Evolutionary conservation across 257 asterid genomes (phyloP), one percentile per base, ranked within the genome.

Genomic region (Haberlea rhodopensis): DNA sequence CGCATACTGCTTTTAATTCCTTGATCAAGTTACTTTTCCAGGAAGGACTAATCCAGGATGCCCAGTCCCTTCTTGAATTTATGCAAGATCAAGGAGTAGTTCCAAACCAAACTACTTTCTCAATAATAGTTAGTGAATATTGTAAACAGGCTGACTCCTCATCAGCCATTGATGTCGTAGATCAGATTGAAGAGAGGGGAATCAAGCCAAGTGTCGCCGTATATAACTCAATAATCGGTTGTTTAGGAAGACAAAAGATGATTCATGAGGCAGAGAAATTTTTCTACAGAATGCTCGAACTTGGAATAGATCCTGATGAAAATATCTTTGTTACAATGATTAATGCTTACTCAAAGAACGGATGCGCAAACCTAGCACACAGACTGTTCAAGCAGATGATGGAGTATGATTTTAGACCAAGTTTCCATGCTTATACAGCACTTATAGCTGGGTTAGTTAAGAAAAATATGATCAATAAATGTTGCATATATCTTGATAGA

Each of bases 371-470:
- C 22, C 68, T 71, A 60, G 94, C 90, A 31, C 67, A 22, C 16
- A 43, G 67, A 28, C 70, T 86, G 52, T 86, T 84, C 27, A 74
- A 76, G 45, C 60, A 73, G 63, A 83, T 86, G 84, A 65, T 48
- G 66, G 72, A 79, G 59, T 37, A 61, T 68, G 76, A 74, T 57
- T 67, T 81, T 57, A 74, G 23, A 27, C 90, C 90, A 46, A 76
- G 71, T 74, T 79, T 71, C 64, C 68, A 55, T 70, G 81, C 88
- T 67, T 86, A 81, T 64, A 83, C 80, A 15, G 84, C 90, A 18
- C 80, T 83, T 28, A 86, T 86, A 63, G 67, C 75, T 64, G 88
- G 82, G 48, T 60, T 86, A 11, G 75, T 86, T 57, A 83, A 83
- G 85, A 81, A 76, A 66, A 86, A 79, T 66, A 86, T 81, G 86